Conservation (phyloP, 2,329 filamentous ascomycete genomes). For the Eutypella sp. region DNA sequence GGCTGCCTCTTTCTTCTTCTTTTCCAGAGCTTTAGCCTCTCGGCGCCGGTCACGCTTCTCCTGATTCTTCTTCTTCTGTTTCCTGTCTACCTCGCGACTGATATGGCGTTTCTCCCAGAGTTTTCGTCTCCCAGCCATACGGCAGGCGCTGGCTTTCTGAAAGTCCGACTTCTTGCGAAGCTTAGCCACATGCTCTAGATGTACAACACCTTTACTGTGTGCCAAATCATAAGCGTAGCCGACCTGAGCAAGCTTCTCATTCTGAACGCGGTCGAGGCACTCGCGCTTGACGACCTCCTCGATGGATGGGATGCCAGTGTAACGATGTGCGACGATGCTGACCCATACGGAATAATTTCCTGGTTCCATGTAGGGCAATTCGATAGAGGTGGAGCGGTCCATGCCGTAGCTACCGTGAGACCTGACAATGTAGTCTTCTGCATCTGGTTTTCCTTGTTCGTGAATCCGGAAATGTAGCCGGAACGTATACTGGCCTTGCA, state of each 20-base stretch:
- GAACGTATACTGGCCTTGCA: conserved; percentile 54
- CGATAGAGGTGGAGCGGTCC: conserved; percentile 53
- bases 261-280: conserved; percentile 41
- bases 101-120: conserved; percentile 45
- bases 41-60: conserved; percentile 31
- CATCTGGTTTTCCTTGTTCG: conserved; percentile 41
- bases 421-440: conserved; percentile 56
- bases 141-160: conserved; percentile 43
- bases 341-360: conserved; percentile 55
- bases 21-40: conserved; percentile 31
- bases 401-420: conserved; percentile 56
- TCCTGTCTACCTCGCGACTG: conserved; percentile 31
- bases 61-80: conserved; percentile 35
- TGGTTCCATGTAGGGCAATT: conserved; percentile 49
- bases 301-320: conserved; percentile 38
- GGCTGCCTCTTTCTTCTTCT: conserved; percentile 31
- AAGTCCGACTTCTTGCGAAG: conserved; percentile 45
- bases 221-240: conserved; percentile 56
- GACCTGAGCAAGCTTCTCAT: conserved; percentile 55
- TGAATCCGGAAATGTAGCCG: conserved; percentile 48
- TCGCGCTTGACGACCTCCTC: conserved; percentile 54
- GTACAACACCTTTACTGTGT: conserved; percentile 51
- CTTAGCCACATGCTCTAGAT: conserved; percentile 45
- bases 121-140: conserved; percentile 39
- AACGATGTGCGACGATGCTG: conserved; percentile 47